Evolutionary conservation across 2,329 filamentous ascomycete genomes (phyloP).

Genomic region (Pseudogymnoascus sp.): DNA sequence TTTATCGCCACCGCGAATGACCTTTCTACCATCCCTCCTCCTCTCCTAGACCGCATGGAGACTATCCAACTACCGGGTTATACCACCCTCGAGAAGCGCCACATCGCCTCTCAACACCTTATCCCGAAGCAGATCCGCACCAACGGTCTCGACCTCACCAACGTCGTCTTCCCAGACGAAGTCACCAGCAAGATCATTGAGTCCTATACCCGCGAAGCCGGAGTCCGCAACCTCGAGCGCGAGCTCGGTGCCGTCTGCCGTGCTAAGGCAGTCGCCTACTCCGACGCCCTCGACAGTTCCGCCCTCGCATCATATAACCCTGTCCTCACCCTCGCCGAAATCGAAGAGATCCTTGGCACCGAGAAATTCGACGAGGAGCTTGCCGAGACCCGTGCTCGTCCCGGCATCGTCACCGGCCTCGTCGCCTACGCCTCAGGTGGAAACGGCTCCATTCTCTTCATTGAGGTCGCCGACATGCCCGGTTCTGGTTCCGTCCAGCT

Average conservation of each 20-base stretch:
- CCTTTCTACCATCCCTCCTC: slow-evolving; percentile 89
- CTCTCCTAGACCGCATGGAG: slow-evolving; percentile 93
- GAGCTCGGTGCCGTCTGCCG: slow-evolving; percentile 93
- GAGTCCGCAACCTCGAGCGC: slow-evolving; percentile 90
- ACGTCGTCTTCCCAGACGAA: slow-evolving; percentile 70
- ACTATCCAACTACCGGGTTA: slow-evolving; percentile 90
- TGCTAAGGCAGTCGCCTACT: slow-evolving; percentile 89
- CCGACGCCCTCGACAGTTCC: slow-evolving; percentile 74
- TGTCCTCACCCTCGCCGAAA: slow-evolving; percentile 64
- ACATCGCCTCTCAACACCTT: slow-evolving; percentile 89
- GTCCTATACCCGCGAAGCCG: slow-evolving; percentile 90
- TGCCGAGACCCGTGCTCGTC: slow-evolving; percentile 72
- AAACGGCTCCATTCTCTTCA: slow-evolving; percentile 94
- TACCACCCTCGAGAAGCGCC: slow-evolving; percentile 91
- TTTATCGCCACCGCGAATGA: slow-evolving; percentile 97
- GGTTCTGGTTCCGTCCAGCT: slow-evolving; percentile 86
- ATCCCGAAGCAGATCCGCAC: slow-evolving; percentile 90
- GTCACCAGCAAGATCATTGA: slow-evolving; percentile 95
- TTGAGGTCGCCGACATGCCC: slow-evolving; percentile 96
- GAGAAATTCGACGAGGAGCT: slow-evolving; percentile 95
- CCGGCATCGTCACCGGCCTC: slow-evolving; percentile 90
- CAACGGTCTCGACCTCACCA: slow-evolving; percentile 72
- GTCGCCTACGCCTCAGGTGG: slow-evolving; percentile 90
- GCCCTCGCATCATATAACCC: slow-evolving; percentile 61
- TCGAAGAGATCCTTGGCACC: slow-evolving; percentile 86